These are phyloP conservation scores for Pyrrhoderma noxium DNA, from an alignment of 1,284 basidiomycete genomes.

Conservation along the genomic window DNA sequence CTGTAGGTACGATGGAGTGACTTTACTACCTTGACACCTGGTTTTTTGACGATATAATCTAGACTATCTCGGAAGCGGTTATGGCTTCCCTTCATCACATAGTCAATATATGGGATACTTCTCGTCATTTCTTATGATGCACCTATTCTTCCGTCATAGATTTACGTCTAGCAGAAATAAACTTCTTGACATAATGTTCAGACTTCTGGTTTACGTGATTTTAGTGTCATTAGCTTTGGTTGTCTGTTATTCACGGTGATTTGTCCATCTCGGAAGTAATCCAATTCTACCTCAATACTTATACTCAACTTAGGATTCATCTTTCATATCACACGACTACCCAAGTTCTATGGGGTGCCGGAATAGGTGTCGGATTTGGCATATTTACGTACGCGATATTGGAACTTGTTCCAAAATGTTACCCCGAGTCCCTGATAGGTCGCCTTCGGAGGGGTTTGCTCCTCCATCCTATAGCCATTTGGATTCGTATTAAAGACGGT, in stretches of 20 bases:
- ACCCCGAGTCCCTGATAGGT: conserved; percentile 49
- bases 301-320: conserved; percentile 31
- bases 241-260: conserved; percentile 76
- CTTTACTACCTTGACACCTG: no score
- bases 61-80: conserved; percentile 65
- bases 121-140: conserved; percentile 65
- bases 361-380: conserved; percentile 59
- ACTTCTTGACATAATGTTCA: conserved; percentile 44
- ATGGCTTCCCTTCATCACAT: conserved; percentile 84
- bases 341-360: conserved; percentile 70
- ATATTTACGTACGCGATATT: conserved; percentile 47
- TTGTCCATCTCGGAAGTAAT: background rate
- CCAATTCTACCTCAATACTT: background rate
- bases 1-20: conserved; percentile 57
- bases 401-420: conserved; percentile 50
- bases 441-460: conserved; percentile 43
- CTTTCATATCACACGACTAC: conserved; percentile 65
- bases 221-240: conserved; percentile 48
- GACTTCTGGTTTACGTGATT: conserved; percentile 38
- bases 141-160: conserved; percentile 64
- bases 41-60: background rate
- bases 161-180: conserved; percentile 47
- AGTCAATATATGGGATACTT: conserved; percentile 90
- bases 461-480: conserved; percentile 50
- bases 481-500: conserved; percentile 70